Evolutionary conservation across 257 asterid genomes (phyloP).

Genomic region (Parsonsia alboflavescens): DNA sequence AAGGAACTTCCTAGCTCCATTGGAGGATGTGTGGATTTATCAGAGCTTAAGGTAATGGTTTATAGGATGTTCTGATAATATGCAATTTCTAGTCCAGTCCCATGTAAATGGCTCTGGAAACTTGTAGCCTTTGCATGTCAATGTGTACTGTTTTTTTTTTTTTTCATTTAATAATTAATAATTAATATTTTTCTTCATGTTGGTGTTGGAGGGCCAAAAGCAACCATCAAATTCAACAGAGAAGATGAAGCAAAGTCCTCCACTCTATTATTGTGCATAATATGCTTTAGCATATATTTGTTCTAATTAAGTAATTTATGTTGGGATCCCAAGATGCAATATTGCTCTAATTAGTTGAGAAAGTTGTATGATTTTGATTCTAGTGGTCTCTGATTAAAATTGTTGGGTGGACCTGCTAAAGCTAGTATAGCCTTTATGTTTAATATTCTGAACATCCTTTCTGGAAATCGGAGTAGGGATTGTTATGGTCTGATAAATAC

Average conservation of each 20-base stretch:
- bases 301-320: neutral
- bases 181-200: neutral
- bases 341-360: neutral
- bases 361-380: neutral
- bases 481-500: neutral
- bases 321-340: neutral
- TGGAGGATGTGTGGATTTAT: constrained; percentile 56
- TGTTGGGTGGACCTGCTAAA: neutral
- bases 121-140: neutral
- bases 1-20: constrained; percentile 69
- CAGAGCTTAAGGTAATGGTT: constrained; percentile 72
- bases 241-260: neutral
- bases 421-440: neutral
- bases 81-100: neutral
- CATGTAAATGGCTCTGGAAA: neutral
- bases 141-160: neutral
- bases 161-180: too few relatives aligned
- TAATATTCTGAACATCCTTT: neutral
- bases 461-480: neutral
- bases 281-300: neutral
- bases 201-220: neutral
- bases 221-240: neutral
- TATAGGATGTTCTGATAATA: neutral
- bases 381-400: neutral
- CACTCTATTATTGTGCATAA: neutral